Evolutionary conservation across 768 basidiomycete species (phyloP), one percentile per base, ranked within the genome.

Genomic region (Serpula lacrymans): DNA sequence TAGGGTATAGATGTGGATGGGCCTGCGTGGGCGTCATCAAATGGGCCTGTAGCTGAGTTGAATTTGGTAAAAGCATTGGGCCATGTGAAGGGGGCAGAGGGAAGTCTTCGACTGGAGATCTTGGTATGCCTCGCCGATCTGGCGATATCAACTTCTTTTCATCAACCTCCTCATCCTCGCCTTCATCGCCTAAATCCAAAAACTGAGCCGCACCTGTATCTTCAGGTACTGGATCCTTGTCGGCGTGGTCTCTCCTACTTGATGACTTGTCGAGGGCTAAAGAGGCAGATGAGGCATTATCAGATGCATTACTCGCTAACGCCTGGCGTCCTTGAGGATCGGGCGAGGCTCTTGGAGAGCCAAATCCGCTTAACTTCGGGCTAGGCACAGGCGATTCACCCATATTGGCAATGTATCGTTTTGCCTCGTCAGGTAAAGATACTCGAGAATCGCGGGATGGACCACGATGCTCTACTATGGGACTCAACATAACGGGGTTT

Each of bases 371-470:
- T n/a, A 8, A 62, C 58, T 31, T 61, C 5, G 83, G 78, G 52
- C 77, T 83, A 20, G 75, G 62, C 6, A 65, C 54, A 3, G 85
- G 81, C 4, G 79, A 82, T 41, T 87, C 84, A 26, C 62, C 63
- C 74, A 85, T 80, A 50, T 73, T 77, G 26, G 77, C 71, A 41
- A 87, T 82, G 52, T 86, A 88, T 34, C 75, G 78, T 47, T 70
- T 77, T 12, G 87, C 82, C 57, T 90, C 88, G 40, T 88, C 85
- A 1, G 88, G 84, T 26, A 88, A 69, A 24, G 82, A 78, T 36
- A 83, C 75, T 17, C 75, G 73, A 7, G 84, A 88, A 37, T 82
- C 82, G 40, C 82, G 75, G n/a, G 77, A 75, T 13, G 68, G 49
- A 5, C 64, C 56, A n/a, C 58, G 57, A 45, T 55, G 54, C 53